phyloP scores from a whole-genome alignment of 768 basidiomycete species.

The Russula virescens region DNA sequence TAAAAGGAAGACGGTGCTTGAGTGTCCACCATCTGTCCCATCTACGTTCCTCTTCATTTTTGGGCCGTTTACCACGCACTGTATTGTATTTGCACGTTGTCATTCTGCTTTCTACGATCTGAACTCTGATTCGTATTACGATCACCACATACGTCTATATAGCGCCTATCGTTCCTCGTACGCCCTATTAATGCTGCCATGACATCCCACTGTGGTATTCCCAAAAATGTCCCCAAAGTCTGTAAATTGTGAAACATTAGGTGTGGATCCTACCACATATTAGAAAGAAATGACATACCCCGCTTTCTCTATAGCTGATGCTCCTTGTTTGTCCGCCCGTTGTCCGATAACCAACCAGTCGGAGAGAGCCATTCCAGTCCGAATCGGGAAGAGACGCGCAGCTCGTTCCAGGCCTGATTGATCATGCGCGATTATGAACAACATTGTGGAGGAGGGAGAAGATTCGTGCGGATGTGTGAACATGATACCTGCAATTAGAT shows the following conservation, averaged over 20 bases:
- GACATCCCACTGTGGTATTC: constrained; percentile 34
- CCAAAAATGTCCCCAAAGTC: constrained; percentile 33
- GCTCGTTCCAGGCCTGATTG: constrained; percentile 57
- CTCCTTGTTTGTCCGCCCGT: constrained; percentile 50
- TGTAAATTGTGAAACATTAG: constrained; percentile 25
- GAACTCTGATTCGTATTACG: constrained; percentile 42
- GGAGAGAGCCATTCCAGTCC: constrained; percentile 71
- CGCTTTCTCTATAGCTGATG: constrained; percentile 69
- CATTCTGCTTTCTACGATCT: constrained; percentile 36
- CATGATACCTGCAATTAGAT: constrained; percentile 39
- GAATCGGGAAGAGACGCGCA: constrained; percentile 70
- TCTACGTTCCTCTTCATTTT: constrained; percentile 44
- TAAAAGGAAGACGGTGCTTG: constrained; percentile 33
- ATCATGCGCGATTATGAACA: constrained; percentile 61
- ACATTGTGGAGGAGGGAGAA: constrained; percentile 30
- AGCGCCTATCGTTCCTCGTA: constrained; percentile 34
- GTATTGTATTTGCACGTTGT: constrained; percentile 79
- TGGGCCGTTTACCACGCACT: constrained; percentile 55
- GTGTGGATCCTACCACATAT: constrained; percentile 7
- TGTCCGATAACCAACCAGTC: constrained; percentile 69
- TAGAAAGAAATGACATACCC: constrained; percentile 48
- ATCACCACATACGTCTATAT: constrained; percentile 34
- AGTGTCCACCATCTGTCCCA: constrained; percentile 67
- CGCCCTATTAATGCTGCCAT: constrained; percentile 26
- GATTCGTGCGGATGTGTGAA: constrained; percentile 65